Base-by-base conservation (phyloP, 1,284 basidiomycete species). In the Ceratorhiza oryzae-sativae region DNA sequence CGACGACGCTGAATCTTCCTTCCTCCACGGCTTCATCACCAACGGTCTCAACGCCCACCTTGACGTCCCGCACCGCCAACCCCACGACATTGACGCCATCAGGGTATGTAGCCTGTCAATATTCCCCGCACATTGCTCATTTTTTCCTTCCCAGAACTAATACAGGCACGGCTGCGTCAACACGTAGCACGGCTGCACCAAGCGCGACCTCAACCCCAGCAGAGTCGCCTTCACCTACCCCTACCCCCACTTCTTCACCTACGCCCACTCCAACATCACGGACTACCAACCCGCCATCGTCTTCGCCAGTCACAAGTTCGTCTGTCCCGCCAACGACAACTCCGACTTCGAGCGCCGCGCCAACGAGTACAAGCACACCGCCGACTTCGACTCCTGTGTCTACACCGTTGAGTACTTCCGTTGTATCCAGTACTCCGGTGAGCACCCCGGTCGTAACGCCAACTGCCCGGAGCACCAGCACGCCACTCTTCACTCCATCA, bases 101-200 rank as follows among this genome's bases (percentile, higher is more conserved):
- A 68, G 65, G 53, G 65, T 68, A 58, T 10, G 65, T 41, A 13
- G 42, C n/a, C 65, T 42, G 18, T 23, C 39, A 27, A 23, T 42
- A 39, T 51, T 27, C 49, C 51, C 53, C 65, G 23, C 51, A 68
- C 41, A 15, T n/a, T 18, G 23, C 65, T 68, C 36, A 68, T 68
- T 32, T 51, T 65, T 68, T 45, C 42, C 36, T 32, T 34, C 25
- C 45, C 27, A 68, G 65, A 45, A 30, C 65, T 68, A 48, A 56
- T 68, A 42, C 65, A 68, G 53, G 55, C 39, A 58, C 65, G 62
- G 18, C 48, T 48, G 41, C 49, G 49, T 2, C 49, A 2, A 49
- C 62, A 41, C 48, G 25, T 34, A 51, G 46, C 23, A 41, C 48
- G 48, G 2, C 48, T 23, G n/a, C 49, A 6, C 12, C 65, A 10